A percentile compares a stretch with the other conserved stretches of the same genome.
Evolutionary conservation across 495 filamentous ascomycete species (phyloP).

Genomic region (Hyaloscypha finlandica): DNA sequence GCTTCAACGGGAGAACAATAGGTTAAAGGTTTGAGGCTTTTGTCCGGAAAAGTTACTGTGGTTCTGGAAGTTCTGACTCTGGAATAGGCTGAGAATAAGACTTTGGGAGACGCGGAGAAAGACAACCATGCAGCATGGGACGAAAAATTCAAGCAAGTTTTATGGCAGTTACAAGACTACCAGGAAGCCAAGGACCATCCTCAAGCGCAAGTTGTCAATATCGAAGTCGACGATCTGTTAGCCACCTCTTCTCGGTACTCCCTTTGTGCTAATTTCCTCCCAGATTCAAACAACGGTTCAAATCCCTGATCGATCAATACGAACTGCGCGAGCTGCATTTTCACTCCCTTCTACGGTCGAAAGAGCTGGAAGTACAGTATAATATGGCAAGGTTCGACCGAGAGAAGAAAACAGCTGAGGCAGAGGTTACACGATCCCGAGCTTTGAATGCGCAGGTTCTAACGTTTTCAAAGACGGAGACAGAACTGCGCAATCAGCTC

Average conservation of each 20-base stretch:
- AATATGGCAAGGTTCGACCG: slow-evolving; percentile 84
- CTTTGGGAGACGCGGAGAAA: slow-evolving; percentile 78
- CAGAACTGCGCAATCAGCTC: slow-evolving; percentile 88
- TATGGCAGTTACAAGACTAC: slow-evolving; percentile 79
- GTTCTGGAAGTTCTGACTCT: slow-evolving; percentile 18
- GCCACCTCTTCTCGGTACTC: slow-evolving; percentile 30
- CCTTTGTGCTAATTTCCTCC: slow-evolving; percentile 20
- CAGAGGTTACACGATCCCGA: slow-evolving; percentile 74
- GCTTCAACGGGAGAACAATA: slow-evolving; percentile 93
- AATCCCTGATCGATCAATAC: slow-evolving; percentile 92
- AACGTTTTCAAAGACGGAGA: slow-evolving; percentile 95
- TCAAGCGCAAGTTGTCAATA: slow-evolving; percentile 69
- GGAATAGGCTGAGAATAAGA: slow-evolving; percentile 84
- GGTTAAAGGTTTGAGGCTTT: slow-evolving; percentile 74
- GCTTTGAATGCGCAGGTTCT: slow-evolving; percentile 88
- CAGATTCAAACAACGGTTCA: slow-evolving; percentile 88
- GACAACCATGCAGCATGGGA: slow-evolving; percentile 81
- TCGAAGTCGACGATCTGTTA: slow-evolving; percentile 87
- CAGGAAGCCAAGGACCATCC: slow-evolving; percentile 77
- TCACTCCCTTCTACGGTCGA: slow-evolving; percentile 82
- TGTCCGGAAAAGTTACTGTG: neutral
- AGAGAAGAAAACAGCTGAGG: slow-evolving; percentile 82
- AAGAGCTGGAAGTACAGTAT: slow-evolving; percentile 94
- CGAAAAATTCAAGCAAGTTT: slow-evolving; percentile 72
- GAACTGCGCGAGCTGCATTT: slow-evolving; percentile 93